Evolutionary conservation across 352 stramenopile genomes (phyloP).

Genomic region (Globisporangium megalacanthum): DNA sequence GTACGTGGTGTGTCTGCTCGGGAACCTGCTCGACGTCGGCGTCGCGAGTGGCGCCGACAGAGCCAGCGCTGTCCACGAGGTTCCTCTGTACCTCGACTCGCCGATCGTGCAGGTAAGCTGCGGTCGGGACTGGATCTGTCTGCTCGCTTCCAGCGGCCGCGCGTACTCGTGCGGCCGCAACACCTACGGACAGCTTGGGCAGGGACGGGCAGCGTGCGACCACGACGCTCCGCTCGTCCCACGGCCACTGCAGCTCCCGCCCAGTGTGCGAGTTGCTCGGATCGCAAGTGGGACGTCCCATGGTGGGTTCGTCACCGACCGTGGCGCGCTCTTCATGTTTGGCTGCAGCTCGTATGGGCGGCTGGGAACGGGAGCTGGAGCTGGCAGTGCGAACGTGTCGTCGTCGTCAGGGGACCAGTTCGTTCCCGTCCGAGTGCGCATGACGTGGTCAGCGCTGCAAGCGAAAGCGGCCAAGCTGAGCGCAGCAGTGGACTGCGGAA

Average conservation of each 20-base stretch:
- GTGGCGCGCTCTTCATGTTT: conserved; percentile 62
- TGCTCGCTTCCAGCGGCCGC: conserved; percentile 40
- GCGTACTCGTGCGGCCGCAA: conserved; percentile 53
- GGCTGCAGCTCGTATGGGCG: conserved; percentile 55
- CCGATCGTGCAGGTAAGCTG: conserved; percentile 38
- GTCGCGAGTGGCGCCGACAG: background rate
- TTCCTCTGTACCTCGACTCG: conserved; percentile 35
- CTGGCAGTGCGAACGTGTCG: conserved; percentile 8
- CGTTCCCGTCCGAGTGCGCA: conserved; percentile 24
- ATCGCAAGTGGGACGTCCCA: conserved; percentile 51
- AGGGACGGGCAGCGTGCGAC: conserved; percentile 17
- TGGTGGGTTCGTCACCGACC: conserved; percentile 56
- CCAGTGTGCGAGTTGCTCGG: conserved; percentile 25
- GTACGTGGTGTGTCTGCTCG: conserved; percentile 51
- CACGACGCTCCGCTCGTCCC: conserved; percentile 5
- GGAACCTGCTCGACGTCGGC: conserved; percentile 27
- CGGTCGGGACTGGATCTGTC: conserved; percentile 41
- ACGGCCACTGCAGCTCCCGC: conserved; percentile 21
- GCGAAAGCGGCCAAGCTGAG: conserved; percentile 1
- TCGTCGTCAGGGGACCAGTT: background rate
- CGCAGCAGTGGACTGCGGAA: conserved; percentile 1
- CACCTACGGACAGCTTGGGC: conserved; percentile 54
- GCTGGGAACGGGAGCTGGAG: conserved; percentile 27
- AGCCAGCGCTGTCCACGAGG: conserved; percentile 23
- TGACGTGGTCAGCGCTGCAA: conserved; percentile 37